Conservation (phyloP, 2,329 filamentous ascomycete genomes). For the Aspergillus awamori region DNA sequence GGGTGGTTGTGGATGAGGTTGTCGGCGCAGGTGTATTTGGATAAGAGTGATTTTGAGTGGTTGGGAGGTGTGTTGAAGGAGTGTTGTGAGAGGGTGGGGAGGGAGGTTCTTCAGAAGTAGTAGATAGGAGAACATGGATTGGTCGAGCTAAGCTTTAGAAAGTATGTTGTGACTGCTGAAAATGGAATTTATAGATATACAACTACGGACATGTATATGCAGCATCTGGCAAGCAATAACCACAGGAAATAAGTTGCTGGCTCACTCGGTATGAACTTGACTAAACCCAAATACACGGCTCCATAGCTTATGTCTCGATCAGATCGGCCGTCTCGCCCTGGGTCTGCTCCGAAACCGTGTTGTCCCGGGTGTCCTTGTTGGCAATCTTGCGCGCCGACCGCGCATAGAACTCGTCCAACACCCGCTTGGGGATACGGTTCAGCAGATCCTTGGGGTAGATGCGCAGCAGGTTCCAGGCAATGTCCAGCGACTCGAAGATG, state of each 20-base stretch:
- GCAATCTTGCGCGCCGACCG: conserved; percentile 52
- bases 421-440: conserved; percentile 86
- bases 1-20: conserved; percentile 70
- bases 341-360: conserved; percentile 35
- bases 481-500: conserved; percentile 91
- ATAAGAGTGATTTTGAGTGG: conserved; percentile 75
- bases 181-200: conserved; percentile 12
- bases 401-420: conserved; percentile 82
- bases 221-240: conserved; percentile 4
- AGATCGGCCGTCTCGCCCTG: conserved; percentile 40
- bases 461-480: conserved; percentile 92
- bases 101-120: conserved; percentile 33
- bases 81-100: conserved; percentile 57
- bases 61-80: conserved; percentile 61
- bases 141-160: too few relatives aligned
- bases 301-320: conserved; percentile 42
- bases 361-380: conserved; percentile 54
- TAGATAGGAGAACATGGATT: too few relatives aligned
- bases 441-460: conserved; percentile 98
- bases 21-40: conserved; percentile 84
- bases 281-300: conserved; percentile 3
- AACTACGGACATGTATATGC: conserved; percentile 23
- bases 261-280: conserved; percentile 16
- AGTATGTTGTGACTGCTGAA: too few relatives aligned
- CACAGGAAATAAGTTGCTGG: conserved; percentile 16